These are phyloP conservation scores for Fraxinus quadrangulata DNA, from an alignment of 257 asterid genomes.

Conservation along the genomic window DNA sequence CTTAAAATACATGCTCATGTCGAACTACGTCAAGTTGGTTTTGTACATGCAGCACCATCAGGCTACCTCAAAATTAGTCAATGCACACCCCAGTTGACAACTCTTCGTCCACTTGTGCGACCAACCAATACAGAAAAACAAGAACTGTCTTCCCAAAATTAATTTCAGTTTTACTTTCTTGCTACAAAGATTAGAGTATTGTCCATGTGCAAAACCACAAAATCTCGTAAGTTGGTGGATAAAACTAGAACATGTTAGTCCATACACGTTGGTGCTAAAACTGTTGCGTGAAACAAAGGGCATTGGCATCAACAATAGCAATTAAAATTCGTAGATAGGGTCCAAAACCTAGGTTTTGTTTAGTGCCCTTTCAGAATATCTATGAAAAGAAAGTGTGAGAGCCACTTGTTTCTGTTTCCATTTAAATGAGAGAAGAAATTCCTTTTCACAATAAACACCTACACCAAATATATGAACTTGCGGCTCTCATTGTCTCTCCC, in stretches of 20 bases:
- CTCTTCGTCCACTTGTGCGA: no score
- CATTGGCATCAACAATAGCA: slow-evolving; percentile 13
- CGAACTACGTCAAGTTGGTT: no score
- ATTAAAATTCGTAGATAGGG: slow-evolving; percentile 5
- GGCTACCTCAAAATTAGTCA: no score
- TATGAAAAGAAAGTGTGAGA: neutral
- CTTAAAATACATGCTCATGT: no score
- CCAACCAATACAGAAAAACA: no score
- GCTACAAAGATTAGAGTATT: no score
- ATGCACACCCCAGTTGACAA: no score
- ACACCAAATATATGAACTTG: neutral
- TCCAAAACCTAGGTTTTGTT: slow-evolving; percentile 20
- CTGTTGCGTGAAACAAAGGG: slow-evolving; percentile 28
- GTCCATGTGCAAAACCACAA: no score
- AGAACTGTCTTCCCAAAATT: no score
- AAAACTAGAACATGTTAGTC: neutral
- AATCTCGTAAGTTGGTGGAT: no score
- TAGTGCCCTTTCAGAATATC: slow-evolving; percentile 3
- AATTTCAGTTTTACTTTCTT: no score
- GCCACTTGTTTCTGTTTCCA: neutral
- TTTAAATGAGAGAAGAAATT: neutral
- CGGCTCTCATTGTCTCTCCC: neutral
- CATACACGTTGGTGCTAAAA: neutral
- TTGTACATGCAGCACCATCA: no score
- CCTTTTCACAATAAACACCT: neutral